Percentiles rank a stretch among this genome's conserved stretches.
These are phyloP conservation scores for Aulographum hederae DNA, from an alignment of 2,329 filamentous ascomycete species.

Conservation along the genomic window DNA sequence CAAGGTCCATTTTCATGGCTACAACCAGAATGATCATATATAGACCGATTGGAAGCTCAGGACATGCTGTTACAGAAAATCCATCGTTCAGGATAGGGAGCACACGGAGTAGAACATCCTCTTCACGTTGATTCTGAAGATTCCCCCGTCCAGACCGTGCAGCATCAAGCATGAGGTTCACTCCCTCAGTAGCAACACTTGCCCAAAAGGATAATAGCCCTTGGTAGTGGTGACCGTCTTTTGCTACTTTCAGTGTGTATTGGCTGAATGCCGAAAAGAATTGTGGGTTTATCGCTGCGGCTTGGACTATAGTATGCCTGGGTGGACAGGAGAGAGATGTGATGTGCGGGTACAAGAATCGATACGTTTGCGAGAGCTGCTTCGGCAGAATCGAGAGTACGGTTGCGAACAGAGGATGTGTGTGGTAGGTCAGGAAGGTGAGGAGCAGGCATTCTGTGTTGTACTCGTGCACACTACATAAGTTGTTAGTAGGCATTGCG, in stretches of 20 bases:
- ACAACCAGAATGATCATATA: slow-evolving; percentile 85
- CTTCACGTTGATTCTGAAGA: slow-evolving; percentile 63
- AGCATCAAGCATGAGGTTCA: slow-evolving; percentile 65
- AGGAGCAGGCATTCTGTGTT: slow-evolving; percentile 64
- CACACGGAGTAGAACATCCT: slow-evolving; percentile 53
- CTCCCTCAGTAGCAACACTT: slow-evolving; percentile 66
- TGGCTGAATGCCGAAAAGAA: slow-evolving; percentile 64
- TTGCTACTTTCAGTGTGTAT: slow-evolving; percentile 59
- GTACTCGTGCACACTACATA: slow-evolving; percentile 75
- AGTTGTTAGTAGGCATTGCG: slow-evolving; percentile 1
- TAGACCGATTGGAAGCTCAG: slow-evolving; percentile 67
- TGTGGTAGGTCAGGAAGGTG: slow-evolving; percentile 86
- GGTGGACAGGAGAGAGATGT: slow-evolving; percentile 59
- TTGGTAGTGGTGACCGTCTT: slow-evolving; percentile 54
- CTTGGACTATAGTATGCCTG: slow-evolving; percentile 65
- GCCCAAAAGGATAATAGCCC: slow-evolving; percentile 81
- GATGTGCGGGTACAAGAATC: slow-evolving; percentile 75
- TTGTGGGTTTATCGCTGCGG: slow-evolving; percentile 57
- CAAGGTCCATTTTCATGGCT: slow-evolving; percentile 62
- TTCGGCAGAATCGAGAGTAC: not conserved
- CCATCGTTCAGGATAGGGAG: slow-evolving; percentile 58
- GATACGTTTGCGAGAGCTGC: slow-evolving; percentile 29
- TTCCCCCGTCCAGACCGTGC: slow-evolving; percentile 57
- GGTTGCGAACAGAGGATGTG: slow-evolving; percentile 34
- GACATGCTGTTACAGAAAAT: slow-evolving; percentile 53